These are phyloP conservation scores for Vanrija humicola DNA, from an alignment of 1,284 basidiomycete genomes.

Conservation along the genomic window DNA sequence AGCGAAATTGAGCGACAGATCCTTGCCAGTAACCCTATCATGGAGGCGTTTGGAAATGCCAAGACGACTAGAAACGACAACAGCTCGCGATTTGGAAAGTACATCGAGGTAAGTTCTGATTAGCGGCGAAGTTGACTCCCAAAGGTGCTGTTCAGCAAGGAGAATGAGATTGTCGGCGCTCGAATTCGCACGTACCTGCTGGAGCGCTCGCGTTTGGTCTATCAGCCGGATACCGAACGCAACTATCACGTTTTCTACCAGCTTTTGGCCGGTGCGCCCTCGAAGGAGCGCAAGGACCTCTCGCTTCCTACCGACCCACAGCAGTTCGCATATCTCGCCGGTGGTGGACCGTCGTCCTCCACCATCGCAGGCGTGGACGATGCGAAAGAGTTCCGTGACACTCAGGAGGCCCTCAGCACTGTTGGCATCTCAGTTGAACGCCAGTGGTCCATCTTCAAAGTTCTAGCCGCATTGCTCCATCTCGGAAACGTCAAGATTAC, in stretches of 20 bases:
- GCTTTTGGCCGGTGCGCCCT: conserved; percentile 90
- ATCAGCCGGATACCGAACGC: conserved; percentile 92
- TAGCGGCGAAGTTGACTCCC: background rate
- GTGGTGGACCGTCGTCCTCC: conserved; percentile 81
- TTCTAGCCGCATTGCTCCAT: conserved; percentile 89
- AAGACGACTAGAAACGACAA: conserved; percentile 99
- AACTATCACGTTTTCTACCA: conserved; percentile 99
- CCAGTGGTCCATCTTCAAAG: conserved; percentile 96
- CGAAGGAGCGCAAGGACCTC: conserved; percentile 92
- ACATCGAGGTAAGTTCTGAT: conserved; percentile 74
- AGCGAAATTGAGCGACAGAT: conserved; percentile 97
- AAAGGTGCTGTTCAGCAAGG: conserved; percentile 92
- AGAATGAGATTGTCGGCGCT: conserved; percentile 94
- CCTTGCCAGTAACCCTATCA: conserved; percentile 95
- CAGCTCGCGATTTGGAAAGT: conserved; percentile 98
- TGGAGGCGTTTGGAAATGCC: conserved; percentile 98
- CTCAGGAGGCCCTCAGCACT: conserved; percentile 90
- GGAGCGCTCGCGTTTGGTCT: conserved; percentile 94
- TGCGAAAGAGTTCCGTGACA: conserved; percentile 87
- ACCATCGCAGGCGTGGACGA: conserved; percentile 92
- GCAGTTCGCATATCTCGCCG: conserved; percentile 89
- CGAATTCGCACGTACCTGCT: conserved; percentile 96
- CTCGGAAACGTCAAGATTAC: conserved; percentile 93
- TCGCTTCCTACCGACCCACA: conserved; percentile 75
- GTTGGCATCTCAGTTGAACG: conserved; percentile 96